Evolutionary conservation across 1,284 basidiomycete species (phyloP).

Genomic region (Phlebopus sp.): DNA sequence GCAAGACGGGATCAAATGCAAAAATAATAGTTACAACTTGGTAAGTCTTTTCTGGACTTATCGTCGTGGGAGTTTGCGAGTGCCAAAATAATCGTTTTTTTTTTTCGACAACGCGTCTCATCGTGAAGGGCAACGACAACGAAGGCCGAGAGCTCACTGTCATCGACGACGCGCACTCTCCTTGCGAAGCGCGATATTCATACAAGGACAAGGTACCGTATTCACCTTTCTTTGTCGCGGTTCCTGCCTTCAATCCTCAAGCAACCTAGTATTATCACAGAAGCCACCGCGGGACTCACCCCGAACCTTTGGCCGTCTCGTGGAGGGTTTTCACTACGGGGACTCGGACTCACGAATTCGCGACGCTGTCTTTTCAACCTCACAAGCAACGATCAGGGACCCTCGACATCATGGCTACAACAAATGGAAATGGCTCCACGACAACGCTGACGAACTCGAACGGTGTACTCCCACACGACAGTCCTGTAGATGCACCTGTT

Average conservation of each 20-base stretch:
- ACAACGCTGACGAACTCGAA: conserved; percentile 31
- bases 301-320: conserved; percentile 8
- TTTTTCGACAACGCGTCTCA: conserved; percentile 24
- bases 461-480: conserved; percentile 20
- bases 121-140: conserved; percentile 20
- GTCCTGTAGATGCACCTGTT: conserved; percentile 26
- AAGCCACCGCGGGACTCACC: conserved; percentile 11
- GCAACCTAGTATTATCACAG: conserved; percentile 5
- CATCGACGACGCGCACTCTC: conserved; percentile 1
- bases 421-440: conserved; percentile 23
- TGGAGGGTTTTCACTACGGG: conserved; percentile 8
- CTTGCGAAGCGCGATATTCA: conserved; percentile 3
- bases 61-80: conserved; percentile 20
- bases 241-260: neutral
- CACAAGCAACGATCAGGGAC: conserved; percentile 14
- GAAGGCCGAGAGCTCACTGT: conserved; percentile 4
- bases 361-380: neutral
- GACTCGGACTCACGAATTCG: neutral
- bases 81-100: conserved; percentile 1
- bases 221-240: neutral
- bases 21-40: too few relatives aligned
- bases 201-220: conserved; percentile 1
- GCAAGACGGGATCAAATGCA: too few relatives aligned
- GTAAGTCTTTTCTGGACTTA: conserved; percentile 12
- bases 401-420: conserved; percentile 22